A percentile compares a stretch with the other conserved stretches of the same genome.
Evolutionary conservation across 1,284 basidiomycete species (phyloP).

Genomic region (Chiua sp.): DNA sequence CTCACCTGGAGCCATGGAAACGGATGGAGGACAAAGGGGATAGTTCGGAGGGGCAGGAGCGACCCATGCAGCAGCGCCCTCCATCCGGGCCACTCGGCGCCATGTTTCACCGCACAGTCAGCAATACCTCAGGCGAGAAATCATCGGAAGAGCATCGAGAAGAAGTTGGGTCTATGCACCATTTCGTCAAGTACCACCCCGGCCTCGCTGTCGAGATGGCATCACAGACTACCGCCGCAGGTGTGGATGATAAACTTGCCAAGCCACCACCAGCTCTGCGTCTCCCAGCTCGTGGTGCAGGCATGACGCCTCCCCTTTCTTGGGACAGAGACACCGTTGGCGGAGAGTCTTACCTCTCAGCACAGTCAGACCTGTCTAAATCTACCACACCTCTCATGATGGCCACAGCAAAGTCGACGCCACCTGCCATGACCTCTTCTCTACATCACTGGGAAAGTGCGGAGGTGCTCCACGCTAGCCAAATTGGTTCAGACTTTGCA

Average conservation of each 20-base stretch:
- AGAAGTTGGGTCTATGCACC: constrained; percentile 36
- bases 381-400: constrained; percentile 55
- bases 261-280: constrained; percentile 42
- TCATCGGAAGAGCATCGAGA: constrained; percentile 39
- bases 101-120: constrained; percentile 60
- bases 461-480: constrained; percentile 60
- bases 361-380: constrained; percentile 43
- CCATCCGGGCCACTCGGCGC: constrained; percentile 49
- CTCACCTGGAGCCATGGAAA: constrained; percentile 48
- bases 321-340: constrained; percentile 60
- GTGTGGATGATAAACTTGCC: constrained; percentile 13
- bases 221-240: constrained; percentile 28
- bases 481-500: constrained; percentile 32
- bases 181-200: constrained; percentile 47
- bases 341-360: constrained; percentile 56
- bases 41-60: constrained; percentile 43
- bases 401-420: constrained; percentile 65
- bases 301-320: constrained; percentile 43
- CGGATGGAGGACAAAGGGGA: constrained; percentile 53
- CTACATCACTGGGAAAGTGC: constrained; percentile 74
- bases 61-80: constrained; percentile 43
- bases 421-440: constrained; percentile 51
- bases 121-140: constrained; percentile 44
- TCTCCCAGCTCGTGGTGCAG: constrained; percentile 44
- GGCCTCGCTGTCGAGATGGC: constrained; percentile 59